Evolutionary conservation across 169 alveolate genomes (phyloP), one percentile per base, ranked within the genome.

Genomic region (Nephromyces sp.): DNA sequence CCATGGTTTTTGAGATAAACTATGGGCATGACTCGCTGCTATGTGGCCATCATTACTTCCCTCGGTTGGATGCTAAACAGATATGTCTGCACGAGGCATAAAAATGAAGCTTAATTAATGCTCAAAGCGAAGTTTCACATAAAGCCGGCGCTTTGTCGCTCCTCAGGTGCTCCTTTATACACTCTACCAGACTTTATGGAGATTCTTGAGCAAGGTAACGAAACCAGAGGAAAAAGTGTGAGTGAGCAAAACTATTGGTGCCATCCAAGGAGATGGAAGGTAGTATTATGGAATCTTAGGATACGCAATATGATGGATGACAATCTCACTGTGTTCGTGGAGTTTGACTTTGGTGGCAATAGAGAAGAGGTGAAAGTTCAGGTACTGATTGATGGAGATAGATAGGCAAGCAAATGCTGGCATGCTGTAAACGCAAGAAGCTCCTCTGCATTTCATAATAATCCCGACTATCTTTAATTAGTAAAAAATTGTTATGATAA

Each of bases 181-280:
- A 72, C 72, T 1, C 57, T 32, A 31, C 69, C 61, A 53, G 78
- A 72, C 67, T 72, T 72, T 27, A 29, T 72, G 3, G 78, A 72
- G 0, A 29, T 61, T 0, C 22, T 72, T 15, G 30, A 63, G 6
- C 78, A 72, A 6, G 72, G 72, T 0, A 35, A 22, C 1, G 78
- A 72, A 33, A 71, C 61, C 43, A 34, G 70, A 27, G 78, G 78
- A 0, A 71, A 72, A 27, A 32, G 67, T 1, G 64, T 29, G 24
- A 67, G 67, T 31, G 75, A 74, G 74, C 28, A 68, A n/a, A 66
- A 71, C 66, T 62, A 71, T 35, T 71, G 70, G 74, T 27, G 27
- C 24, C 65, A 63, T 31, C 74, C 74, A 0, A 30, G 78, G 21
- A 66, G 81, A 3, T 74, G 81, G 81, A 74, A 74, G 15, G 81